These are phyloP conservation scores for Sporothrix sp. DNA, from an alignment of 2,329 filamentous ascomycete genomes.

Conservation along the genomic window DNA sequence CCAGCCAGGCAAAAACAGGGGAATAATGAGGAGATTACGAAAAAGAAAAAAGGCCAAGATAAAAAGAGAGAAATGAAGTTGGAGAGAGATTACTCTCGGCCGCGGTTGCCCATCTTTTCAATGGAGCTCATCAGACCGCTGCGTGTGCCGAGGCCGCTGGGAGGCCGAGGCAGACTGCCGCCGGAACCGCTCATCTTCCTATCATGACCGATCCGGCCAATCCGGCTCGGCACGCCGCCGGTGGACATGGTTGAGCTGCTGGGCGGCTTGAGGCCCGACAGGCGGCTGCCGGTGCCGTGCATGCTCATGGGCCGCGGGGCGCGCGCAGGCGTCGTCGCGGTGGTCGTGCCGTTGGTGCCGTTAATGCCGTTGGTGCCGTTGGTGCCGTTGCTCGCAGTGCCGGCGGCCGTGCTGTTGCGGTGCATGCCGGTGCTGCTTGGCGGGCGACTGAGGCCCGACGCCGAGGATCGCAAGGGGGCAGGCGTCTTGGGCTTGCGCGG, in stretches of 20 bases:
- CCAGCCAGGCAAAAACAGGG: neutral
- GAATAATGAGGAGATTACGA: neutral
- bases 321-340: constrained; percentile 19
- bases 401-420: constrained; percentile 18
- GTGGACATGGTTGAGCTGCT: constrained; percentile 28
- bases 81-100: constrained; percentile 26
- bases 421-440: constrained; percentile 10
- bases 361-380: neutral
- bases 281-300: constrained; percentile 14
- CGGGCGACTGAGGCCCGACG: constrained; percentile 17
- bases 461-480: constrained; percentile 12
- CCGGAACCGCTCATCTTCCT: constrained; percentile 33
- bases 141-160: constrained; percentile 39
- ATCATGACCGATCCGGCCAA: constrained; percentile 36
- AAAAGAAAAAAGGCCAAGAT: neutral
- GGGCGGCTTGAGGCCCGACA: constrained; percentile 52
- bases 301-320: constrained; percentile 16
- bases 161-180: constrained; percentile 38
- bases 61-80: neutral
- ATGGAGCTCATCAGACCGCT: constrained; percentile 78
- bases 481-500: constrained; percentile 13
- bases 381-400: neutral
- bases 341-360: constrained; percentile 14
- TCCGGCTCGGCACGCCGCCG: constrained; percentile 36
- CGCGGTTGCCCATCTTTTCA: constrained; percentile 69